Percentiles rank a stretch among this genome's conserved stretches.
Conservation (phyloP, 2,329 filamentous ascomycete genomes). For the Colletotrichum kahawae region DNA sequence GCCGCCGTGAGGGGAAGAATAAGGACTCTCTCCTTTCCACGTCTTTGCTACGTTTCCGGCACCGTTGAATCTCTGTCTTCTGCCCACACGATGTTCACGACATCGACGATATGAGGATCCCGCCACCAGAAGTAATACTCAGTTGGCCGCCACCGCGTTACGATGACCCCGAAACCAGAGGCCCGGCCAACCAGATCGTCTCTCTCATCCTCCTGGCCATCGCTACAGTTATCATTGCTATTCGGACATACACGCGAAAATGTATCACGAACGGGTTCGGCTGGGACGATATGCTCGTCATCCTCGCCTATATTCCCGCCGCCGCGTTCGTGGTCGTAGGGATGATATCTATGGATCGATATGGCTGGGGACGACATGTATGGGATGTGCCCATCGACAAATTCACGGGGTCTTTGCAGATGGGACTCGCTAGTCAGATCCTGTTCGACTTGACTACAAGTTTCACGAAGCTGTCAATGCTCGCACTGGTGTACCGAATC, state of each 20-base stretch:
- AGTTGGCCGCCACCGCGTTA: constrained; percentile 38
- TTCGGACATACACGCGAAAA: constrained; percentile 40
- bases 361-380: constrained; percentile 36
- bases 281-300: constrained; percentile 40
- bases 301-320: constrained; percentile 40
- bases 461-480: constrained; percentile 46
- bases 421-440: constrained; percentile 37
- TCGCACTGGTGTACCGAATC: constrained; percentile 41
- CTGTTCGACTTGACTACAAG: constrained; percentile 42
- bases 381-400: constrained; percentile 34
- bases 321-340: constrained; percentile 34
- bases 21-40: neutral
- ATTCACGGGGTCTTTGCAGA: constrained; percentile 27
- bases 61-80: neutral
- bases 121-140: constrained; percentile 23
- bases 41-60: neutral
- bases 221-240: constrained; percentile 33
- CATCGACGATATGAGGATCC: constrained; percentile 23
- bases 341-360: constrained; percentile 28
- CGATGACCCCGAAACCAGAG: constrained; percentile 34
- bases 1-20: neutral
- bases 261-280: constrained; percentile 38
- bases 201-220: constrained; percentile 29
- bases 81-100: constrained; percentile 7
- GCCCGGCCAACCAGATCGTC: constrained; percentile 31